Evolutionary conservation across 1,284 basidiomycete genomes (phyloP).

Genomic region (Flammula alnicola): DNA sequence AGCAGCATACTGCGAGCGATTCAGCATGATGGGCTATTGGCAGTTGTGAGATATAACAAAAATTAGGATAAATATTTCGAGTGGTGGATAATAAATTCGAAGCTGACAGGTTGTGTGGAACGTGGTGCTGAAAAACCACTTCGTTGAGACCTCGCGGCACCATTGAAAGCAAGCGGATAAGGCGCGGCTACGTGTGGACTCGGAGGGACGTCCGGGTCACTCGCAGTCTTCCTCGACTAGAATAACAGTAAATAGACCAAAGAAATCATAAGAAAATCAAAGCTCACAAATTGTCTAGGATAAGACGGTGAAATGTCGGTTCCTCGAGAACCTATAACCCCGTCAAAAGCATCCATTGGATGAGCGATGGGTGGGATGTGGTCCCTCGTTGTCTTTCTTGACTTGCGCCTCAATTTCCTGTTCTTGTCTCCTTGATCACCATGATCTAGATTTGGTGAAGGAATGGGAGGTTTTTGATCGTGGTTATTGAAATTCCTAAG

Average conservation of each 20-base stretch:
- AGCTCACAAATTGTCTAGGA: constrained; percentile 1
- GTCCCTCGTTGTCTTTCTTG: constrained; percentile 1
- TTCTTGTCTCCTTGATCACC: constrained; percentile 2
- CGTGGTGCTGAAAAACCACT: background rate
- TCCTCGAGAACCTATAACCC: constrained; percentile 1
- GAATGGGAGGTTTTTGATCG: constrained; percentile 2
- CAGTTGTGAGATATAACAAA: background rate
- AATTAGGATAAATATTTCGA: too few species aligned
- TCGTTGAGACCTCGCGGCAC: background rate
- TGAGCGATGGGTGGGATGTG: background rate
- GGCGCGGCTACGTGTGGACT: too few species aligned
- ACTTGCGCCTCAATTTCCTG: constrained; percentile 5
- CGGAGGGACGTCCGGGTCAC: too few species aligned
- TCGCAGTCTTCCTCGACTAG: too few species aligned
- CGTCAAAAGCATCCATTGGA: constrained; percentile 7
- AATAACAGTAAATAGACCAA: too few species aligned
- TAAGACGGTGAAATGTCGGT: constrained; percentile 2
- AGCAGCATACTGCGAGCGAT: constrained; percentile 1
- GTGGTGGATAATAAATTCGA: background rate
- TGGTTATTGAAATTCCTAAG: constrained; percentile 17
- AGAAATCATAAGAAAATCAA: too few species aligned
- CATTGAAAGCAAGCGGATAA: background rate
- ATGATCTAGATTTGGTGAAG: background rate
- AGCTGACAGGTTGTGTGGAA: constrained; percentile 1
- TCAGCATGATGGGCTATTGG: constrained; percentile 1